Conservation (phyloP, 2,329 filamentous ascomycete species). For the Colletotrichum salicis region DNA sequence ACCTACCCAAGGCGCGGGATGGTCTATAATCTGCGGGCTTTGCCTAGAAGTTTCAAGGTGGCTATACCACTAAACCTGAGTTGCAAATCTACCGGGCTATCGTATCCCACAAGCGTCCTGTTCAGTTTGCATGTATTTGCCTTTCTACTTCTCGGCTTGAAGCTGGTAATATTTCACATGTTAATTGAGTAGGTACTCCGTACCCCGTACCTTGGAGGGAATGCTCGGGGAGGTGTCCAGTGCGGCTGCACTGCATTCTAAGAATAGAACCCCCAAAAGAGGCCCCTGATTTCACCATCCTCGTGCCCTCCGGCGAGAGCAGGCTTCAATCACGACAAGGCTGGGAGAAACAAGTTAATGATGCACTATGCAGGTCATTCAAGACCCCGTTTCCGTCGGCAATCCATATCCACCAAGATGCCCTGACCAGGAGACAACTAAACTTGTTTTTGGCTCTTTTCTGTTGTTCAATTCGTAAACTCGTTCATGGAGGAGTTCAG, state of each 20-base stretch:
- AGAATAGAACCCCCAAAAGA: constrained; percentile 15
- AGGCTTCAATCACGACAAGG: constrained; percentile 10
- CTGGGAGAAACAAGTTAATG: constrained; percentile 9
- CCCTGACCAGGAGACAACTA: not conserved
- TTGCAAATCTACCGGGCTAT: too few species aligned
- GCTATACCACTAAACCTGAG: accelerated
- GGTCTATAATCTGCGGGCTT: too few species aligned
- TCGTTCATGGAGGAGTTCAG: constrained; percentile 9
- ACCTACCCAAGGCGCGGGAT: too few species aligned
- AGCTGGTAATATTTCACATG: not conserved
- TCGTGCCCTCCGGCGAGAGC: constrained; percentile 4
- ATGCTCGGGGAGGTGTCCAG: not conserved
- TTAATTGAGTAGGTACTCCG: not conserved
- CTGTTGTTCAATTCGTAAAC: constrained; percentile 4
- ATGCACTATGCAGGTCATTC: not conserved
- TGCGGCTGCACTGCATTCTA: not conserved
- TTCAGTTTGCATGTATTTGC: too few species aligned
- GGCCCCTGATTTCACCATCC: not conserved
- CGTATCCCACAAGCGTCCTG: too few species aligned
- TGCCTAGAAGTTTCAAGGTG: too few species aligned
- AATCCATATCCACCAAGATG: not conserved
- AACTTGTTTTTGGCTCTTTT: not conserved
- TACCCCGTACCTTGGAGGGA: too few species aligned
- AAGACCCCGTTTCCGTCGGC: too few species aligned
- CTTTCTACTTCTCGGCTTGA: not conserved